Percentiles rank a stretch among this genome's conserved stretches.
Evolutionary conservation across 2,329 filamentous ascomycete species (phyloP).

Genomic region (Claviceps humidiphila): DNA sequence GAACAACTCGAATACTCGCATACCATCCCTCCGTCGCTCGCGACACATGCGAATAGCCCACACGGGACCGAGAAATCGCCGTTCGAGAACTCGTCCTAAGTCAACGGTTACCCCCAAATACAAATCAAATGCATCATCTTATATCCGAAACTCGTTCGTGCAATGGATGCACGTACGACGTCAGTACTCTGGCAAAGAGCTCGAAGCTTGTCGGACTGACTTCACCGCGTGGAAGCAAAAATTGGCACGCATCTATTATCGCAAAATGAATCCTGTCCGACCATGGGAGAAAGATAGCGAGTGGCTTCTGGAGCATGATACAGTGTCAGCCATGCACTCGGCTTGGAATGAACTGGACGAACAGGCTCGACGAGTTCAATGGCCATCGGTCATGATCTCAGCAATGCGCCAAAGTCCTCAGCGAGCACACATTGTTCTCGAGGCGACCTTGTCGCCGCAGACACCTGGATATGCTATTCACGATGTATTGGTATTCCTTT

Average conservation of each 20-base stretch:
- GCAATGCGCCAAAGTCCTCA: conserved; percentile 20
- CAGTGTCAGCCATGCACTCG: conserved; percentile 17
- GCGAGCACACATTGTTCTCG: conserved; percentile 20
- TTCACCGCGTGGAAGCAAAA: conserved; percentile 20
- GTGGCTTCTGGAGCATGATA: conserved; percentile 19
- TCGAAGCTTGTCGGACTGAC: conserved; percentile 9
- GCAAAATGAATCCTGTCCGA: conserved; percentile 7
- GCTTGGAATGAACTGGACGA: conserved; percentile 19
- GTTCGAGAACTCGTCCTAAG: not conserved
- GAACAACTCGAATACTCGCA: not conserved
- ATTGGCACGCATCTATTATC: conserved; percentile 10
- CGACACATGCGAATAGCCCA: too few species aligned
- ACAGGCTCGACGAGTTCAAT: conserved; percentile 14
- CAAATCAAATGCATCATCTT: not conserved
- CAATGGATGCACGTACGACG: conserved; percentile 23
- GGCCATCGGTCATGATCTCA: conserved; percentile 23
- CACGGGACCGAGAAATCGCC: not conserved
- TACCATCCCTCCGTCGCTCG: not conserved
- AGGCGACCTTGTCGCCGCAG: conserved; percentile 23
- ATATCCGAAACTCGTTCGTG: conserved; percentile 5
- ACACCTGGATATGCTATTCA: conserved; percentile 25
- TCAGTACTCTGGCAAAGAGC: conserved; percentile 12
- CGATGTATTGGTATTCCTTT: conserved; percentile 22
- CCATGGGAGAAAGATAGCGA: conserved; percentile 15
- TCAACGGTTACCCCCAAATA: not conserved